Conservation (phyloP, 2,329 filamentous ascomycete species). For the Clonostachys chloroleuca region DNA sequence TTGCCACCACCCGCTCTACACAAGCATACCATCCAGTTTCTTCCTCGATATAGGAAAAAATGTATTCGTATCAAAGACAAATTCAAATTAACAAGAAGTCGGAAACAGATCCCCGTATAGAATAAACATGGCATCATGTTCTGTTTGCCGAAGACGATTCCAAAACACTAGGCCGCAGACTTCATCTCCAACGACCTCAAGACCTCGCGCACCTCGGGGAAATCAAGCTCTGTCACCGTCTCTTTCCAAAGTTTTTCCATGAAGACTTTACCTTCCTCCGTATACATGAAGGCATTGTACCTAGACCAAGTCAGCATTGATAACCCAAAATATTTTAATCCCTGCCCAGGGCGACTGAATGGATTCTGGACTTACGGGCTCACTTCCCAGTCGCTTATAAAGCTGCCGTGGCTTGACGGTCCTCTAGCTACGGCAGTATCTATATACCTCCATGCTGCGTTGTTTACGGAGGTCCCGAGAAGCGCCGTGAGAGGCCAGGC, state of each 20-base stretch:
- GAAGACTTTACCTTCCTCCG: neutral
- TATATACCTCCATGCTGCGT: constrained; percentile 22
- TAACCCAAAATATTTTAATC: neutral
- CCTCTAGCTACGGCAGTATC: constrained; percentile 40
- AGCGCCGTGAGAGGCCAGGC: constrained; percentile 2
- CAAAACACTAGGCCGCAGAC: too few species aligned
- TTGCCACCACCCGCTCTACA: too few species aligned
- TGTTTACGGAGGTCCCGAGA: constrained; percentile 29
- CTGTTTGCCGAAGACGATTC: too few species aligned
- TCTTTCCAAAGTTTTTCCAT: neutral
- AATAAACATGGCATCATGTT: too few species aligned
- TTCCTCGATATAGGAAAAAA: too few species aligned
- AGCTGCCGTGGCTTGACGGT: constrained; percentile 44
- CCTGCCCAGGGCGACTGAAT: neutral
- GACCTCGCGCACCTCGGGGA: neutral
- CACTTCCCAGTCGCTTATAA: constrained; percentile 42
- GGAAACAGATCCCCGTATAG: too few species aligned
- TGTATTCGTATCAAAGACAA: too few species aligned
- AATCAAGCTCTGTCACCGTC: neutral
- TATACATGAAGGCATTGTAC: neutral
- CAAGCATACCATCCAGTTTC: too few species aligned
- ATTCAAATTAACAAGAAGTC: too few species aligned
- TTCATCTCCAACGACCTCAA: too few species aligned
- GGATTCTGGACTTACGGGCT: constrained; percentile 28
- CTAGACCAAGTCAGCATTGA: neutral